phyloP scores from a whole-genome alignment of 2,329 filamentous ascomycete genomes.

The Fusarium sambucinum region DNA sequence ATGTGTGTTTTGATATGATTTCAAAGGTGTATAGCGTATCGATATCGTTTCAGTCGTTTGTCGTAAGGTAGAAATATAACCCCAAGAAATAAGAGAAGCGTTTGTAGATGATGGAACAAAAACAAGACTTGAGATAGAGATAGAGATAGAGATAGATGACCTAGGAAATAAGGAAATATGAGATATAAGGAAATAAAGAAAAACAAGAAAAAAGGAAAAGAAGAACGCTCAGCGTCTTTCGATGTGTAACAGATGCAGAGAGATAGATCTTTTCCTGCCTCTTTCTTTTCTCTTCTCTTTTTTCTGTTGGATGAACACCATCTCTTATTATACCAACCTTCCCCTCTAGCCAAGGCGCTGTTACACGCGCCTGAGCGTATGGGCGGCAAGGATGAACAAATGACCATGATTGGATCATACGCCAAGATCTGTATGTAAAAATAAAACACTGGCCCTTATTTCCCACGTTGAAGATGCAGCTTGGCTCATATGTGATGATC shows the following conservation, averaged over 20 bases:
- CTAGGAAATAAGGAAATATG: conserved; percentile 44
- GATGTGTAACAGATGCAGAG: conserved; percentile 36
- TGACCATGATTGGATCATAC: conserved; percentile 27
- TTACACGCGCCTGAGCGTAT: conserved; percentile 24
- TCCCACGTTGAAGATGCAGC: conserved; percentile 27
- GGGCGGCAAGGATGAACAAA: conserved; percentile 30
- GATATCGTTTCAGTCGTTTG: conserved; percentile 31
- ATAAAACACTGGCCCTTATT: conserved; percentile 35
- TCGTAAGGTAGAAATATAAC: conserved; percentile 31
- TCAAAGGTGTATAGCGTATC: conserved; percentile 12
- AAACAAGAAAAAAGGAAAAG: conserved; percentile 21
- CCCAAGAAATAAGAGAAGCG: conserved; percentile 24
- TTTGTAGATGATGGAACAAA: conserved; percentile 25
- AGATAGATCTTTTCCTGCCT: conserved; percentile 39
- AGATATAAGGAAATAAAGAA: conserved; percentile 40
- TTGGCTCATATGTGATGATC: conserved; percentile 36
- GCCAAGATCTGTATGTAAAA: conserved; percentile 32
- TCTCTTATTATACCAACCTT: conserved; percentile 48
- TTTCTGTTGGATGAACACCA: conserved; percentile 24
- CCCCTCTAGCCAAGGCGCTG: conserved; percentile 11
- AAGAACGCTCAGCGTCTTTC: conserved; percentile 40
- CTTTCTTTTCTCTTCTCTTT: conserved; percentile 27
- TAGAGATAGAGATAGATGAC: conserved; percentile 21
- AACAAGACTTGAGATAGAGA: conserved; percentile 19
- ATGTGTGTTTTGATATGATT: conserved; percentile 9